Base-by-base conservation (phyloP, 2,329 filamentous ascomycete species). In the Claviceps africana region DNA sequence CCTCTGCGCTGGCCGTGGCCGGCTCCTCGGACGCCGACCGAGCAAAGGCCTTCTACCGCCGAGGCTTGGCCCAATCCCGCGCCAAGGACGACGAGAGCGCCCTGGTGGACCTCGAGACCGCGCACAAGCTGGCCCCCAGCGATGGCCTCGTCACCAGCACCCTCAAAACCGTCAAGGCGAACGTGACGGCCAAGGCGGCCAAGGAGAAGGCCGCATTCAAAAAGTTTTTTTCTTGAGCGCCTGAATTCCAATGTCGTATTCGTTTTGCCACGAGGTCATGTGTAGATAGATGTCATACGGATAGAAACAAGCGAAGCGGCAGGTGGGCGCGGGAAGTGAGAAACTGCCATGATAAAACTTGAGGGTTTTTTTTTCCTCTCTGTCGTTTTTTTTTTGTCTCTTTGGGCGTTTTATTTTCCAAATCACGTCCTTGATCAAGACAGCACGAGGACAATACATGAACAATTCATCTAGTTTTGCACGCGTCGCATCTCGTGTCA, bases 171-270 rank as follows among this genome's bases (percentile, higher is more conserved):
- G 82, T 93, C 50, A 95, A 90, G 79, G 84, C 84, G 72, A 81
- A 77, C 61, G 78, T 85, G 28, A 76, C 81, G 11, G 86, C 84
- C 53, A 78, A 85, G 56, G 77, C 81, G 56, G 85, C 86, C 66
- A 95, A 90, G 79, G 88, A 96, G 75, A 94, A 90, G 79, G 88
- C 86, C 60, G 85, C 84, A 6, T 95, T 91, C 67, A 86, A 85
- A 73, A 97, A 95, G 73, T 93, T 94, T 70, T 97, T 97, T 65
- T 67, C 73, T 42, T 82, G 51, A 55, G 46, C 33, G 33, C 25
- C 6, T 2, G n/a, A 21, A 21, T 4, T 31, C 10, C 10, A 13
- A n/a, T 15, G 4, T 15, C 13, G 10, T 1, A 35, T 15, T 33
- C 13, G 6, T 35, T 35, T 35, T 5, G 33, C 13, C 3, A 35